phyloP scores from a whole-genome alignment of 805 yeast genomes.

The Ogataea parapolymorpha region DNA sequence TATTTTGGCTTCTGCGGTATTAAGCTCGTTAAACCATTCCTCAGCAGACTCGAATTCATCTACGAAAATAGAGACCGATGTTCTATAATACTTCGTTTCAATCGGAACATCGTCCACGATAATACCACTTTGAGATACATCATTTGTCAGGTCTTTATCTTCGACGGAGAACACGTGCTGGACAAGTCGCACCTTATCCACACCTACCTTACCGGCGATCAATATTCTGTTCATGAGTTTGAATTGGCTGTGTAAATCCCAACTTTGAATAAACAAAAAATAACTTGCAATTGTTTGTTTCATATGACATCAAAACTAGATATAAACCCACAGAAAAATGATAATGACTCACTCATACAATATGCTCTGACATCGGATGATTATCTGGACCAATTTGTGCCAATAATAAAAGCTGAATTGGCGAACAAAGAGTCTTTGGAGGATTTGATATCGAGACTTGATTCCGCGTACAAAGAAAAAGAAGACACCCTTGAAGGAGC shows the following conservation, averaged over 20 bases:
- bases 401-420: slow-evolving; percentile 64
- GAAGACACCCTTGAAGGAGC: slow-evolving; percentile 61
- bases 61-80: slow-evolving; percentile 27
- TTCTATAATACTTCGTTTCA: slow-evolving; percentile 27
- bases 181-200: slow-evolving; percentile 37
- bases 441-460: slow-evolving; percentile 53
- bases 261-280: slow-evolving; percentile 3
- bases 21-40: slow-evolving; percentile 41
- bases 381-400: slow-evolving; percentile 76
- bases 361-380: slow-evolving; percentile 56
- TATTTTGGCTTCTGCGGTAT: slow-evolving; percentile 36
- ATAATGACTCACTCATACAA: slow-evolving; percentile 26
- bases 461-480: slow-evolving; percentile 53
- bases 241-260: slow-evolving; percentile 6
- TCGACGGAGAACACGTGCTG: slow-evolving; percentile 10
- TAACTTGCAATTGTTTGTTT: slow-evolving; percentile 1
- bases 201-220: slow-evolving; percentile 41
- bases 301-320: slow-evolving; percentile 2
- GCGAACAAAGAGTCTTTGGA: slow-evolving; percentile 48
- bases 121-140: not conserved
- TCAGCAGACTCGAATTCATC: slow-evolving; percentile 35
- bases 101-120: slow-evolving; percentile 20
- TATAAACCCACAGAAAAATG: slow-evolving; percentile 1
- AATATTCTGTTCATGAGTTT: slow-evolving; percentile 38
- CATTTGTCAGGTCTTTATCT: not conserved